phyloP scores from a whole-genome alignment of 768 basidiomycete species.

The Strobilomyces dryophilus region DNA sequence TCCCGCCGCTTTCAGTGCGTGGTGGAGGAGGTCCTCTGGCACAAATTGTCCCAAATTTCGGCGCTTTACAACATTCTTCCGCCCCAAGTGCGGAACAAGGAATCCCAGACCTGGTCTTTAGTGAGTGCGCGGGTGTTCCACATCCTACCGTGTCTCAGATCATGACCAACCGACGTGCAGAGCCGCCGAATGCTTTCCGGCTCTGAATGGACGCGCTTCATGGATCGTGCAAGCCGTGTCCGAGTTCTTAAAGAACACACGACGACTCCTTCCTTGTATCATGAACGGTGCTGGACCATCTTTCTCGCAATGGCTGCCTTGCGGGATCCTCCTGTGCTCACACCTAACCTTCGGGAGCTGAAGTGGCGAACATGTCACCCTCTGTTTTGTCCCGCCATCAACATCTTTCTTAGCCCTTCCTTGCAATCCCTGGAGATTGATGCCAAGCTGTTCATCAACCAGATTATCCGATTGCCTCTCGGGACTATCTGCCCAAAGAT shows the following conservation, averaged over 20 bases:
- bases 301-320: conserved; percentile 15
- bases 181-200: conserved; percentile 18
- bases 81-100: conserved; percentile 9
- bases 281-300: conserved; percentile 1
- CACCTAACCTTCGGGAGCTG: conserved; percentile 20
- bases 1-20: conserved; percentile 18
- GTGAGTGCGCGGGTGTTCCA: conserved; percentile 6
- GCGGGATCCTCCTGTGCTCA: conserved; percentile 18
- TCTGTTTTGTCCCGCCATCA: conserved; percentile 5
- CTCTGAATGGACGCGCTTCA: conserved; percentile 15
- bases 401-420: conserved; percentile 20
- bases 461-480: conserved; percentile 8
- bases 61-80: conserved; percentile 18
- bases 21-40: conserved; percentile 25
- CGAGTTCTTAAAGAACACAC: conserved; percentile 10
- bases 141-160: neutral
- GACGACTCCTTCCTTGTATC: neutral
- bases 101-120: conserved; percentile 15
- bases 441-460: conserved; percentile 14
- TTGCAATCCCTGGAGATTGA: conserved; percentile 22
- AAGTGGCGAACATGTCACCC: conserved; percentile 12
- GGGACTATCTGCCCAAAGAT: conserved; percentile 15
- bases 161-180: conserved; percentile 1
- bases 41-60: conserved; percentile 6
- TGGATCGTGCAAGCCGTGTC: conserved; percentile 15